A percentile compares a stretch with the other conserved stretches of the same genome.
Conservation (phyloP, 176 grass and related monocot species). For the Raddia distichophylla region DNA sequence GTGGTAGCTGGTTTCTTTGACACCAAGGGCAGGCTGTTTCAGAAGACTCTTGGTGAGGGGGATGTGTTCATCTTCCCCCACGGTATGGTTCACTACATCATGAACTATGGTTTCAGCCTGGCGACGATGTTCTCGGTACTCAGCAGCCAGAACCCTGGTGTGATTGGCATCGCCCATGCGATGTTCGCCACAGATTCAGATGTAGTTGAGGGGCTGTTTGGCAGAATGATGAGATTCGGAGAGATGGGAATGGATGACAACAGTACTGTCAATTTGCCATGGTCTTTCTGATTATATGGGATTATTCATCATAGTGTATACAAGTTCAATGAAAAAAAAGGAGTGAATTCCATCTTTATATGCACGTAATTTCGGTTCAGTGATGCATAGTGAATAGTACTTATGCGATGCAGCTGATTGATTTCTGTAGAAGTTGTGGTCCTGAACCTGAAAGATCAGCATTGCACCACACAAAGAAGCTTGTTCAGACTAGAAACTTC, state of each 20-base stretch:
- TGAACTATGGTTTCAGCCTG: constrained; percentile 39
- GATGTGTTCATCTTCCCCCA: constrained; percentile 60
- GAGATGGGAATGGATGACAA: constrained; percentile 24
- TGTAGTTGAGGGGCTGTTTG: constrained; percentile 36
- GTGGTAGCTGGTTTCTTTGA: constrained; percentile 59
- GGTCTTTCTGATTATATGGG: constrained; percentile 24
- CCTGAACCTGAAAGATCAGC: background rate
- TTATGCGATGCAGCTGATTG: background rate
- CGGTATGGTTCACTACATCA: constrained; percentile 52
- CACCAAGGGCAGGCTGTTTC: constrained; percentile 48
- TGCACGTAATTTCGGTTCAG: background rate
- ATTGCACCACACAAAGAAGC: background rate
- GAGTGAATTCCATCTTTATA: background rate
- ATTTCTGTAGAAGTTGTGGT: background rate
- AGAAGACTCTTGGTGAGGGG: constrained; percentile 45
- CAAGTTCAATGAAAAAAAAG: background rate
- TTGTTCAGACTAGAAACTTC: background rate
- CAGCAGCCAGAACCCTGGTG: constrained; percentile 62
- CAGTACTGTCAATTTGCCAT: constrained; percentile 11
- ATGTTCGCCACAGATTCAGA: constrained; percentile 53
- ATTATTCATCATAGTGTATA: background rate
- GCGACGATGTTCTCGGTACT: constrained; percentile 42
- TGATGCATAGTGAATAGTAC: background rate
- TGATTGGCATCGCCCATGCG: constrained; percentile 41
- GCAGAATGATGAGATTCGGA: constrained; percentile 49